Evolutionary conservation across 208 protist species (phyloP).

Genomic region (Herpetomonas tarakana): DNA sequence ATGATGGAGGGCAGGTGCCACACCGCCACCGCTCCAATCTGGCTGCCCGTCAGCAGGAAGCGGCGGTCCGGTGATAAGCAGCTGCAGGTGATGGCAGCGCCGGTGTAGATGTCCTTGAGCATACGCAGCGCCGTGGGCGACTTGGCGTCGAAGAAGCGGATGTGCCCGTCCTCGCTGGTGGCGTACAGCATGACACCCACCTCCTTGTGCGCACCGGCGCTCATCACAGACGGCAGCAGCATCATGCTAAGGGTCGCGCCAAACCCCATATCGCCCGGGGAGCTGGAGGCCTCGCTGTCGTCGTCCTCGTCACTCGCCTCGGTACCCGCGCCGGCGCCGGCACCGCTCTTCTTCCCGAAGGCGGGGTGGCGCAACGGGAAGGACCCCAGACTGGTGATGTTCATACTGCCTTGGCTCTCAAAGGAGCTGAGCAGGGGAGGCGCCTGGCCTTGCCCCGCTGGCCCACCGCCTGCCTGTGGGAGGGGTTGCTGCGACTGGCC

Average conservation of each 20-base stretch:
- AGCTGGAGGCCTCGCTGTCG: neutral
- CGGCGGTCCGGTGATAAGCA: conserved; percentile 59
- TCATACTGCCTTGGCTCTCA: conserved; percentile 75
- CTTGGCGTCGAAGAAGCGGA: conserved; percentile 75
- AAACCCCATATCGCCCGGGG: neutral
- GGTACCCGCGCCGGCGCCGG: conserved; percentile 8
- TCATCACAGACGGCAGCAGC: neutral
- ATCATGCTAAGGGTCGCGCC: neutral
- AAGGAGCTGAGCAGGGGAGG: conserved; percentile 61
- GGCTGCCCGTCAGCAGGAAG: conserved; percentile 75
- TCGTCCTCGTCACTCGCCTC: neutral
- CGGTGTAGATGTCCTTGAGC: conserved; percentile 68
- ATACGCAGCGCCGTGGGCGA: conserved; percentile 44
- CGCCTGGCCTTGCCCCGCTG: conserved; percentile 15
- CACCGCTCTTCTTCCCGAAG: conserved; percentile 12
- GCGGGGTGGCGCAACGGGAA: conserved; percentile 40
- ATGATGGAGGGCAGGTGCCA: conserved; percentile 86
- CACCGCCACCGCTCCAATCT: conserved; percentile 77
- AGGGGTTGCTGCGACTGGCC: conserved; percentile 10
- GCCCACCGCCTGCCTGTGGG: neutral
- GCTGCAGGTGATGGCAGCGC: conserved; percentile 80
- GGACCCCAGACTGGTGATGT: conserved; percentile 74
- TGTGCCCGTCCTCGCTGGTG: conserved; percentile 81
- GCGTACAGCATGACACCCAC: conserved; percentile 44
- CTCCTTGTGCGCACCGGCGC: conserved; percentile 1